These are phyloP conservation scores for Fusarium kyushuense DNA, from an alignment of 2,329 filamentous ascomycete genomes.

Conservation along the genomic window DNA sequence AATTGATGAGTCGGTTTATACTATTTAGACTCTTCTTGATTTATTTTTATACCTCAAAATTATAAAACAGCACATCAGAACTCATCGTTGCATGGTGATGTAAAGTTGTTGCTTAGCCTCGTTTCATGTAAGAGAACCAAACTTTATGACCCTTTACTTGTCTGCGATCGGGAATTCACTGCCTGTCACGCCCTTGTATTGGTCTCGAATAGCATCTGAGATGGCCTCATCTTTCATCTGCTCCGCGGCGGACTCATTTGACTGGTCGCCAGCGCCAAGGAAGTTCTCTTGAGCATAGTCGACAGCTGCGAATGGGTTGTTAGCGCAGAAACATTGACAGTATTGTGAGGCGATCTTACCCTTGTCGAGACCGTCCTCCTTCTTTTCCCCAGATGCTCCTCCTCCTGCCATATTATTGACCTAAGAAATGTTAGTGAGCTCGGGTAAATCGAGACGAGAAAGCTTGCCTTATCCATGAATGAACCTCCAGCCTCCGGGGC, in stretches of 20 bases:
- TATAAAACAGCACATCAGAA: no score
- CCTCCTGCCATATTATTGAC: slow-evolving; percentile 76
- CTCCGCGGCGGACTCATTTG: slow-evolving; percentile 78
- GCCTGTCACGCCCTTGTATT: slow-evolving; percentile 78
- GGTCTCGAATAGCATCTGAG: slow-evolving; percentile 74
- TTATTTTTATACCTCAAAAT: no score
- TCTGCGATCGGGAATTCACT: slow-evolving; percentile 77
- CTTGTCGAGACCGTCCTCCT: slow-evolving; percentile 87
- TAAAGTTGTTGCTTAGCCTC: not conserved
- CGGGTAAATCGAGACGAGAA: not conserved
- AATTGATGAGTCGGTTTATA: no score
- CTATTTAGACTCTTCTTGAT: no score
- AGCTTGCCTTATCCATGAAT: slow-evolving; percentile 62
- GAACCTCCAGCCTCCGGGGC: slow-evolving; percentile 54
- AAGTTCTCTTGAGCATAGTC: slow-evolving; percentile 83
- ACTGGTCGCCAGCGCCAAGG: slow-evolving; percentile 76
- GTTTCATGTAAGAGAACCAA: not conserved
- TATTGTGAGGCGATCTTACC: slow-evolving; percentile 58
- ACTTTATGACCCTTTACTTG: slow-evolving; percentile 56
- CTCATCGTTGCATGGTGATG: not conserved
- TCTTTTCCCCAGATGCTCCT: slow-evolving; percentile 80
- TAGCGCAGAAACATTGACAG: fast-evolving
- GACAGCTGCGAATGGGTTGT: slow-evolving; percentile 64
- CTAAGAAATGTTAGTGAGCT: not conserved
- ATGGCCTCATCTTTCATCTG: slow-evolving; percentile 88